Percentiles rank a stretch among this genome's conserved stretches.
These are phyloP conservation scores for Pseudocercospora ulei DNA, from an alignment of 2,329 filamentous ascomycete species.

Conservation along the genomic window DNA sequence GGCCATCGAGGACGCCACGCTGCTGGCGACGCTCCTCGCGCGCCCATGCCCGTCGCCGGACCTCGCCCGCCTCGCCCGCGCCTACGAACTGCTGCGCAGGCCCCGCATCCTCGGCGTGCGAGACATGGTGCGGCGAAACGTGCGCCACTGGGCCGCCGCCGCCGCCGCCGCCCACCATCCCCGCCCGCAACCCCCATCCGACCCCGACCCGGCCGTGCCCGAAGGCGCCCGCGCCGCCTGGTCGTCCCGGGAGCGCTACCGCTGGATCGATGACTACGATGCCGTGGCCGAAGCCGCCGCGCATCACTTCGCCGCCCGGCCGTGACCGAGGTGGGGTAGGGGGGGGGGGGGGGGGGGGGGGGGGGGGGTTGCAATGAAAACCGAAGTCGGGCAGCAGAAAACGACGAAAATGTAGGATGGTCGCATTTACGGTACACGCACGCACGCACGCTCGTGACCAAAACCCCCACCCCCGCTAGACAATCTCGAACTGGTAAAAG, in stretches of 20 bases:
- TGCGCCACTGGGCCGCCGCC: conserved; percentile 1
- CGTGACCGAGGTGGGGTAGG: too few species aligned
- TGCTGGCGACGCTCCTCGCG: conserved; percentile 8
- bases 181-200: not conserved
- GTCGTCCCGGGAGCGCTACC: conserved; percentile 4
- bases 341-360: too few species aligned
- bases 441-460: not conserved
- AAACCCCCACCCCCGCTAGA: too few species aligned
- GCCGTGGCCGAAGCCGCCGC: conserved; percentile 3
- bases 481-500: conserved; percentile 87
- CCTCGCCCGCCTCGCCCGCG: not conserved
- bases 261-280: conserved; percentile 13
- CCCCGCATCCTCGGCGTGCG: conserved; percentile 10
- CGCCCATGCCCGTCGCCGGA: not conserved
- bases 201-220: not conserved
- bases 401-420: too few species aligned
- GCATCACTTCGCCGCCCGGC: conserved; percentile 1
- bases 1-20: conserved; percentile 13
- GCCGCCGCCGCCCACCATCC: not conserved
- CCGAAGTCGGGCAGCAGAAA: too few species aligned
- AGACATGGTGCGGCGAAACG: conserved; percentile 10
- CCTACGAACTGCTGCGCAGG: conserved; percentile 10
- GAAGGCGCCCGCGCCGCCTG: not conserved
- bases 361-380: too few species aligned
- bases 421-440: not conserved